Base-by-base conservation (phyloP, 2,329 filamentous ascomycete genomes). In the Hysterium pulicare region DNA sequence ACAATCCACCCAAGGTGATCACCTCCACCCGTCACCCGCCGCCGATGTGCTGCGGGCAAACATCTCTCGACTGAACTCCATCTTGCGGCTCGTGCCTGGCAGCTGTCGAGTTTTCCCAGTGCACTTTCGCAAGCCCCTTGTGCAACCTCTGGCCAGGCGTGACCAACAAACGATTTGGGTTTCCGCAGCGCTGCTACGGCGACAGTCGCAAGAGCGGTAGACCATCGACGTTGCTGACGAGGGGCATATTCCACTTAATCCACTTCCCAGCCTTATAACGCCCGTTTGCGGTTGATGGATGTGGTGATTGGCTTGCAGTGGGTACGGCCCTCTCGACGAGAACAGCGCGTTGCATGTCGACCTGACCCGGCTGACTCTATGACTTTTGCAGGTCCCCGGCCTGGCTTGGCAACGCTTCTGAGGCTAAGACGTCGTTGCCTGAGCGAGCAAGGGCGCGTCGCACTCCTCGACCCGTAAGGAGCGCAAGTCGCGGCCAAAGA, bases 161-260 rank as follows among this genome's bases (percentile, higher is more conserved):
- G 46, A 45, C 45, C 57, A 62, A 62, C 59, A 62, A 60, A 62
- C 60, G 65, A 64, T 63, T 62, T 49, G 55, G 52, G 58, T 52
- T 54, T 49, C 20, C 17, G 47, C 54, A 58, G 49, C 60, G 61
- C 59, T 64, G 61, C 53, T 55, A 60, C 62, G 49, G 55, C 61
- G 57, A 55, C 59, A 61, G 59, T 63, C 62, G 60, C 61, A 63
- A 48, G 51, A 54, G 8, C 24, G 24, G 55, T 55, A 51, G 44
- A 45, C 49, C 47, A 54, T 56, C 50, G 52, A 51, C 9, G 48
- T 50, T 47, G 46, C 51, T 59, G 49, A 56, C 48, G 40, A 48
- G 42, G 42, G 58, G 49, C 55, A 47, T 39, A 48, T 43, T 41
- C 48, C 37, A 52, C 51, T 60, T 63, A 56, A 57, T 57, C 55